Evolutionary conservation across 805 yeast species (phyloP), one percentile per base, ranked within the genome.

Genomic region (Barnettozyma botsteinii): DNA sequence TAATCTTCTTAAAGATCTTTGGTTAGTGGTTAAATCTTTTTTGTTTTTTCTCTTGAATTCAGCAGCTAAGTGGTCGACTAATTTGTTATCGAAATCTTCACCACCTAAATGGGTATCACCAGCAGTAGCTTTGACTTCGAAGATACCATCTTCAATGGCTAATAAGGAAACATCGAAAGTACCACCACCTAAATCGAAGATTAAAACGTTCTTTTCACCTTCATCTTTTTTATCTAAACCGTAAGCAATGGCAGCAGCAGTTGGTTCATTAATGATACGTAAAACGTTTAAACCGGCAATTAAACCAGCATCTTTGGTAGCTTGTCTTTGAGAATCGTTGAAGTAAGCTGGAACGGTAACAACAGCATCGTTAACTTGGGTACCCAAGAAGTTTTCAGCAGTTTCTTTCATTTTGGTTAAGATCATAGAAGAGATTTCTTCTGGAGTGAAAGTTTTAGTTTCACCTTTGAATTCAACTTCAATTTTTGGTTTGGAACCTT

Each of bases 41-140:
- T 85, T 85, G 82, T 84, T 76, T 80, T 88, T 88, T 74, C 96
- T 80, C 86, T 89, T 88, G 82, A 88, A 88, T 73, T 88, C 96
- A 64, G 80, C 80, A 53, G 81, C 83, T 65, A 88, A 88, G 76
- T 81, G 93, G 75, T 75, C 85, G 51, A 88, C 96, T 62, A 88
- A 79, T 72, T 95, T 82, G 81, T 85, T 77, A 69, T 88, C 96
- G 70, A 88, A 88, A 73, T 88, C 96, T 74, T 88, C 95, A 81
- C 48, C 48, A 42, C 48, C 48, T 35, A 45, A 45, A 29, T 45
- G 48, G 27, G 48, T 45, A n/a, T 45, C 64, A 57, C 66, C 66
- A 5, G 65, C 65, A 25, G 96, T 87, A 55, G 96, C 93, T 77
- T 87, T 87, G 60, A 87, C 96, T 64, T 88, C 88, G 75, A 87